Evolutionary conservation across 116 monocot species (phyloP).

Genomic region (Thalassia testudinum): DNA sequence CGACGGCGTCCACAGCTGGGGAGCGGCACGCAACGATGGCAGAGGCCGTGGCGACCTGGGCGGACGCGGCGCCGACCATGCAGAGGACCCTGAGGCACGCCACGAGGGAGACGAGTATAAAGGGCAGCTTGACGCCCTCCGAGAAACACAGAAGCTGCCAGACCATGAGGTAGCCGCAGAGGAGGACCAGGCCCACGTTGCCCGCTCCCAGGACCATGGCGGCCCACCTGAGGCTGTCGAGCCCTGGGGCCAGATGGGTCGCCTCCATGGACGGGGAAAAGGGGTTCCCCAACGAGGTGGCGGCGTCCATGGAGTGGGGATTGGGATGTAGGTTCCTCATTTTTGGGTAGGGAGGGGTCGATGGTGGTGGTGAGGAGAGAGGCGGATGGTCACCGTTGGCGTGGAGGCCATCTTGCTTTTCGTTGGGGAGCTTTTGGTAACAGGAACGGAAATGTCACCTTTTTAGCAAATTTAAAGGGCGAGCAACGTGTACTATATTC

Average conservation of each 20-base stretch:
- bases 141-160: conserved; percentile 16
- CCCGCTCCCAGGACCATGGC: conserved; percentile 31
- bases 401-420: background rate
- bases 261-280: conserved; percentile 4
- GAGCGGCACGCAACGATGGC: conserved; percentile 26
- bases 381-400: background rate
- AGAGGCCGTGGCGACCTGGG: conserved; percentile 65
- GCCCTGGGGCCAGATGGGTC: conserved; percentile 14
- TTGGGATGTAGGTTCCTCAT: background rate
- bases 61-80: conserved; percentile 45
- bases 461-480: no score
- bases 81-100: conserved; percentile 45
- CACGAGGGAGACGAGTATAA: conserved; percentile 18
- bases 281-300: background rate
- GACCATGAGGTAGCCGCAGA: conserved; percentile 19
- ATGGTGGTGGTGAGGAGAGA: background rate
- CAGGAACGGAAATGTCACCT: background rate
- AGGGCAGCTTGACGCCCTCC: conserved; percentile 16
- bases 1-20: conserved; percentile 21
- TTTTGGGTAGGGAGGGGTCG: background rate
- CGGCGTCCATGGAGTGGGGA: background rate
- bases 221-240: conserved; percentile 35
- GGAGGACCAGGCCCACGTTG: conserved; percentile 25
- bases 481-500: no score
- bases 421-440: background rate